phyloP scores from a whole-genome alignment of 2,329 filamentous ascomycete species.

The Hypoxylon sp. region DNA sequence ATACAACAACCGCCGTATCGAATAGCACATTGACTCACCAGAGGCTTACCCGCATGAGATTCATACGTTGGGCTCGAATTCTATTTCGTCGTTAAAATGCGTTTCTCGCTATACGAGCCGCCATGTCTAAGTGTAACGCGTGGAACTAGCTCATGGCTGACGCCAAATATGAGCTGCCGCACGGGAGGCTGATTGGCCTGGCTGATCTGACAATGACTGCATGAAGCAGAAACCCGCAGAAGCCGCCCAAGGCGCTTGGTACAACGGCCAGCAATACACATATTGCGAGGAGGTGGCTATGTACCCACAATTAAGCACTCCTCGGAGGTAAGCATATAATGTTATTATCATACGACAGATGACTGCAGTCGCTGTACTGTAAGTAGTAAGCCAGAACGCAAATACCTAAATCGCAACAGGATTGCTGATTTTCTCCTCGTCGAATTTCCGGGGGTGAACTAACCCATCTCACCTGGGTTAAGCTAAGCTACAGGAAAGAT shows the following conservation, averaged over 20 bases:
- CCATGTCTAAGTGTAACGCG: conserved; percentile 5
- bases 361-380: conserved; percentile 5
- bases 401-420: not conserved
- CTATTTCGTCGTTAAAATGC: conserved; percentile 13
- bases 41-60: conserved; percentile 11
- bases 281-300: conserved; percentile 39
- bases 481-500: conserved; percentile 5
- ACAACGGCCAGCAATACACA: not conserved
- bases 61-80: conserved; percentile 14
- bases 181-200: conserved; percentile 11
- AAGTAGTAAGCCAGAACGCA: conserved; percentile 26
- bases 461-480: conserved; percentile 8
- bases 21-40: not conserved
- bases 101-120: conserved; percentile 12
- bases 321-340: not conserved
- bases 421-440: conserved; percentile 14
- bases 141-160: not conserved
- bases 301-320: conserved; percentile 25
- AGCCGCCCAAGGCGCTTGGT: not conserved
- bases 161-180: conserved; percentile 11
- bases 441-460: not conserved
- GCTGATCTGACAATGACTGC: conserved; percentile 18
- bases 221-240: conserved; percentile 2
- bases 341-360: conserved; percentile 9
- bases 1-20: not conserved